Conservation (phyloP, 495 filamentous ascomycete species). For the Hypomontagnella submonticulosa region DNA sequence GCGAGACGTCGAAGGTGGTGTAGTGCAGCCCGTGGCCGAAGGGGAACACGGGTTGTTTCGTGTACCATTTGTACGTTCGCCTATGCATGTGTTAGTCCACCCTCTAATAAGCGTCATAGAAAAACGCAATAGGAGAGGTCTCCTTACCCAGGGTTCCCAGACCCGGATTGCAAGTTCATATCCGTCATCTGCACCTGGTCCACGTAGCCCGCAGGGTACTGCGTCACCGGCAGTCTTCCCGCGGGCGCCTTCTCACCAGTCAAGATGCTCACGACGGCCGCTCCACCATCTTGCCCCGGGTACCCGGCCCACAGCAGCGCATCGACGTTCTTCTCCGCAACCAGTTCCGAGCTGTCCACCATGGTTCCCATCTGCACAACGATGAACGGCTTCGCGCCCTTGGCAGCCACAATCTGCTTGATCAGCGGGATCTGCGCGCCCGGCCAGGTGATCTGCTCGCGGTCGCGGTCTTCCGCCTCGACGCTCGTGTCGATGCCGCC, state of each 20-base stretch:
- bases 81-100: constrained; percentile 49
- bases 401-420: constrained; percentile 49
- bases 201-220: constrained; percentile 58
- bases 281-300: constrained; percentile 67
- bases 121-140: not conserved
- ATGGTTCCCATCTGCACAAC: constrained; percentile 64
- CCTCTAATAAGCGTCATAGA: not conserved
- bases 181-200: constrained; percentile 53
- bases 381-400: constrained; percentile 54
- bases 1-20: constrained; percentile 59
- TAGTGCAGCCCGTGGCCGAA: constrained; percentile 66
- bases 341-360: constrained; percentile 65
- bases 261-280: constrained; percentile 62
- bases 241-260: constrained; percentile 64
- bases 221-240: constrained; percentile 70
- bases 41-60: constrained; percentile 51
- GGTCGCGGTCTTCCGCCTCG: constrained; percentile 56
- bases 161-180: constrained; percentile 55
- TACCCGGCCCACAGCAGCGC: constrained; percentile 65
- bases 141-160: constrained; percentile 51
- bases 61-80: constrained; percentile 63
- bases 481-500: constrained; percentile 57
- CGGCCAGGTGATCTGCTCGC: constrained; percentile 57
- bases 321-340: constrained; percentile 60
- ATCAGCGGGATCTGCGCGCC: constrained; percentile 56